A percentile compares a stretch with the other conserved stretches of the same genome.
Evolutionary conservation across 108 stramenopile species (phyloP).

Genomic region (Pseudonitzschia multiseries): DNA sequence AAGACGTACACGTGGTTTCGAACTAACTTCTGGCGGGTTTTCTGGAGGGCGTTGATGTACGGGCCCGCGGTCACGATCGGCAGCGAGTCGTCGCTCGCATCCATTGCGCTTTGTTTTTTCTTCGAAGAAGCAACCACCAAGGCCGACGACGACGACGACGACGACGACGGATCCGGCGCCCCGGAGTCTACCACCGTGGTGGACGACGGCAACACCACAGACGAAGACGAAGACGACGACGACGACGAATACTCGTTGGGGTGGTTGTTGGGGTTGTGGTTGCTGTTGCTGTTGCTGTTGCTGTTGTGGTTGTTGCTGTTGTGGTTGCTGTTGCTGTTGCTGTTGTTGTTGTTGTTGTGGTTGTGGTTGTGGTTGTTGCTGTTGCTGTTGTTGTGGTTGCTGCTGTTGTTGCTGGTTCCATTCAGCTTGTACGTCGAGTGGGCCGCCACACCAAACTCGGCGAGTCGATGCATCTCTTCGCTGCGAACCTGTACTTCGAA

Average conservation of each 20-base stretch:
- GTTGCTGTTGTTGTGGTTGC: no score
- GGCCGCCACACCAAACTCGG: constrained; percentile 86
- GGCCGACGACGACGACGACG: background rate
- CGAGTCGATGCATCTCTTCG: constrained; percentile 82
- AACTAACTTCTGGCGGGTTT: constrained; percentile 35
- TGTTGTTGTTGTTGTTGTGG: no score
- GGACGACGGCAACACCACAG: background rate
- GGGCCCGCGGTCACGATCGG: background rate
- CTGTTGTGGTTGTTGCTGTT: no score
- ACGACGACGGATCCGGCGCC: background rate
- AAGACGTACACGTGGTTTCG: constrained; percentile 68
- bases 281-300: no score
- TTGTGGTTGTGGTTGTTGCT: no score
- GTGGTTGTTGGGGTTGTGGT: constrained; percentile 26
- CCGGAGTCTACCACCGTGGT: background rate
- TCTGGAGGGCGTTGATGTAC: constrained; percentile 26
- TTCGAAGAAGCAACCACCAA: background rate
- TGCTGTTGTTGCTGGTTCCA: constrained; percentile 21
- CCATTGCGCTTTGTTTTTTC: background rate
- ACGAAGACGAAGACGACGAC: background rate
- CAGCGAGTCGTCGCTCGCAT: background rate
- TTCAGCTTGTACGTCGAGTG: constrained; percentile 82
- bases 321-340: no score
- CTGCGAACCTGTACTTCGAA: constrained; percentile 89
- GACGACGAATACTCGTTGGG: no score